These are phyloP conservation scores for Dothideomycetes sp. DNA, from an alignment of 2,329 filamentous ascomycete species.

Conservation along the genomic window DNA sequence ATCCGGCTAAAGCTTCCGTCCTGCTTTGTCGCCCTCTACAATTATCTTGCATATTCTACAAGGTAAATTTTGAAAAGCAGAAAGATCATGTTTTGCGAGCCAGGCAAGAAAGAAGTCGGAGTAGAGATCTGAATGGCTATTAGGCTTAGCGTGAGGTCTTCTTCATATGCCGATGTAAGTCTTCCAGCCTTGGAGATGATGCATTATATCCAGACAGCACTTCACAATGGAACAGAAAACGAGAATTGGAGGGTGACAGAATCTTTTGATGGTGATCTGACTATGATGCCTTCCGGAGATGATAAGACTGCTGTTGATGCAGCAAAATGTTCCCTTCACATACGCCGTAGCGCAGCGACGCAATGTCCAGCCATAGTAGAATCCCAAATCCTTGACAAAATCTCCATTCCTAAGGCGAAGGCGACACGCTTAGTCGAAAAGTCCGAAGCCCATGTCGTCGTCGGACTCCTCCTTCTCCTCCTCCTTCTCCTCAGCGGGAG, in stretches of 20 bases:
- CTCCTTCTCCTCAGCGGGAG: constrained; percentile 45
- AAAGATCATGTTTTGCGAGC: too few relatives aligned
- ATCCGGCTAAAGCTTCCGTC: too few relatives aligned
- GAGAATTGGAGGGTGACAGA: neutral
- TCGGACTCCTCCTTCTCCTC: constrained; percentile 72
- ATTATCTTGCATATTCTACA: too few relatives aligned
- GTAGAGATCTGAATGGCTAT: too few relatives aligned
- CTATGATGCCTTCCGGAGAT: neutral
- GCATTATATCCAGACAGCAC: neutral
- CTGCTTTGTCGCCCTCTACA: too few relatives aligned
- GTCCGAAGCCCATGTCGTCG: constrained; percentile 65
- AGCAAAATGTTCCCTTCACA: neutral
- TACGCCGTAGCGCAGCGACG: neutral
- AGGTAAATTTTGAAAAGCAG: too few relatives aligned
- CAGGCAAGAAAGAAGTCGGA: too few relatives aligned
- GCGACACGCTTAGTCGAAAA: constrained; percentile 42
- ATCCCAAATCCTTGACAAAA: neutral
- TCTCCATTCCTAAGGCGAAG: neutral
- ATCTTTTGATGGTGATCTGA: neutral
- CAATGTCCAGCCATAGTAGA: neutral
- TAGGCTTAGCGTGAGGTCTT: too few relatives aligned
- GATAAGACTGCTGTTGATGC: neutral
- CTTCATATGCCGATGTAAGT: neutral
- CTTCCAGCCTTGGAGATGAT: neutral
- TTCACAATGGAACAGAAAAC: neutral